These are phyloP conservation scores for Verticillium isaacii DNA, from an alignment of 2,329 filamentous ascomycete species.

Conservation along the genomic window DNA sequence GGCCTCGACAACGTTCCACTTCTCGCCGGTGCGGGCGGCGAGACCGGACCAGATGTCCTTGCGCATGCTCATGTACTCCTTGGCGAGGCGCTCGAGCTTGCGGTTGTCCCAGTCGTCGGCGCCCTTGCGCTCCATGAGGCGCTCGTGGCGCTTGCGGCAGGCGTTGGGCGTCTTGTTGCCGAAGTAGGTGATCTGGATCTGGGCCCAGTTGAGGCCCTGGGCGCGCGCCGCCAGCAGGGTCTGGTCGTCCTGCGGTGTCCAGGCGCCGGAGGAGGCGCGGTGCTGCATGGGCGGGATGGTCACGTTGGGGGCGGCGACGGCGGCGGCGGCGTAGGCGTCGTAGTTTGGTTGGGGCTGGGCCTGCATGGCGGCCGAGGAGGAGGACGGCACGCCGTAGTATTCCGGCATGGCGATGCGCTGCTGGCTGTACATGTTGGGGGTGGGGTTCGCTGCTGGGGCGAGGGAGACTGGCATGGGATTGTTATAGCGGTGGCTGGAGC, in stretches of 20 bases:
- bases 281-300: constrained; percentile 34
- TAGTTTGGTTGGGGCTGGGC: constrained; percentile 25
- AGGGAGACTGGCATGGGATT: constrained; percentile 34
- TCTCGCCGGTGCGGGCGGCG: constrained; percentile 72
- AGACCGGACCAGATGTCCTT: constrained; percentile 78
- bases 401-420: constrained; percentile 34
- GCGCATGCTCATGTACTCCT: constrained; percentile 73
- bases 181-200: constrained; percentile 74
- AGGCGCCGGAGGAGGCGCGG: constrained; percentile 60
- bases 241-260: constrained; percentile 71
- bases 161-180: constrained; percentile 75
- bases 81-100: constrained; percentile 69
- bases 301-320: constrained; percentile 24
- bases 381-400: constrained; percentile 34
- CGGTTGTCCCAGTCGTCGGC: constrained; percentile 74
- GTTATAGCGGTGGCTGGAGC: constrained; percentile 27
- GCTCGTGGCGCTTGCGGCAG: constrained; percentile 84
- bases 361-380: constrained; percentile 27
- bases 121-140: constrained; percentile 70
- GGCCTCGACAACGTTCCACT: constrained; percentile 66
- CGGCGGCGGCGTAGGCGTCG: constrained; percentile 33
- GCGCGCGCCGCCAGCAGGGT: constrained; percentile 67
- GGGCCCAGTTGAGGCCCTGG: constrained; percentile 76
- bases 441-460: constrained; percentile 29
- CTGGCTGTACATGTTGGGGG: constrained; percentile 33